Evolutionary conservation across 495 filamentous ascomycete species (phyloP), one percentile per base, ranked within the genome.

Genomic region (Xeromyces bisporus): DNA sequence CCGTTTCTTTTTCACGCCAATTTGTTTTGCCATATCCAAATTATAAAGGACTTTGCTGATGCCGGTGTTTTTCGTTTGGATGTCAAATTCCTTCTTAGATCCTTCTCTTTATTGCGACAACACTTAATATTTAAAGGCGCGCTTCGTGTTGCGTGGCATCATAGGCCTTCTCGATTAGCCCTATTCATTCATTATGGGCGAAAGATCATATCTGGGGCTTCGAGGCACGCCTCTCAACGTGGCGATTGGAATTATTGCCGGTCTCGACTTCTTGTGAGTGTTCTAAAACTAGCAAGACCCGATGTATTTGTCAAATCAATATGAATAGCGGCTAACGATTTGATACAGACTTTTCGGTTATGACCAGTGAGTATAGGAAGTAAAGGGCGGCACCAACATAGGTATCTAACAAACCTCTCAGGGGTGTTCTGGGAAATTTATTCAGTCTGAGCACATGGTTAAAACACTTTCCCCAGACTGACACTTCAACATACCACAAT

Each of bases 191-290:
- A n/a, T n/a, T n/a, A n/a, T n/a, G n/a, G n/a, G n/a, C n/a, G n/a
- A n/a, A 43, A 46, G 30, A 37, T 36, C n/a, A 9, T 78, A 66
- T 41, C 70, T 76, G 32, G 76, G 76, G 42, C 64, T 80, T 37
- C 60, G 62, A 35, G 76, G 76, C 53, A 50, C 60, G 16, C 55
- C 53, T 50, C 66, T 81, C 27, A 77, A 78, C 40, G 62, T 71
- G 41, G 71, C 71, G 38, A 69, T 81, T 33, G 73, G 70, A 34
- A 51, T 71, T 3, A 67, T 80, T 36, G 75, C 75, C 35, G 75
- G 75, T 45, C 64, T 73, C 28, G 75, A 79, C 53, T 81, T 81
- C 43, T 52, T 78, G 49, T 54, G 41, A 24, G 20, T 21, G 20
- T 21, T 21, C 20, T 5, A 9, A 21, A 21, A 5, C 5, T 9